phyloP scores from a whole-genome alignment of 176 grass and related monocot genomes.

The Miscanthus lutarioriparius region DNA sequence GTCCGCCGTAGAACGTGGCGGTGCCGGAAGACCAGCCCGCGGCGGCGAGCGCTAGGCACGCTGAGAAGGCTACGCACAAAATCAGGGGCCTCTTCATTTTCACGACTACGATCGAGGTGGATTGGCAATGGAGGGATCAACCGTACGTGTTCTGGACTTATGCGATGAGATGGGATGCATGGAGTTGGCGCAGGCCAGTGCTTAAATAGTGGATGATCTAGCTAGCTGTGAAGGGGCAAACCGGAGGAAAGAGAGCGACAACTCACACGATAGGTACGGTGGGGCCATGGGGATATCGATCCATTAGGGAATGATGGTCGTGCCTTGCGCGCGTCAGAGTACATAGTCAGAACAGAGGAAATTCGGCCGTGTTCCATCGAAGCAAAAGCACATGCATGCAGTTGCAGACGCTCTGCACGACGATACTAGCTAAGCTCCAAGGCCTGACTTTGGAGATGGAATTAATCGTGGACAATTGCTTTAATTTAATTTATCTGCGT shows the following conservation, averaged over 20 bases:
- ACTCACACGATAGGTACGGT: too few species aligned
- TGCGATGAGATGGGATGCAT: neutral
- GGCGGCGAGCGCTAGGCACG: neutral
- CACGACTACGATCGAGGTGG: neutral
- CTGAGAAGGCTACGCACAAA: neutral
- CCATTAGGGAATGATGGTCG: neutral
- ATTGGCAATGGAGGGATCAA: neutral
- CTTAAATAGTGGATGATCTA: too few species aligned
- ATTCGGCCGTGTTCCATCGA: neutral
- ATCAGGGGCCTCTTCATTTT: neutral
- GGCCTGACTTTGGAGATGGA: neutral
- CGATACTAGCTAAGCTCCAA: neutral
- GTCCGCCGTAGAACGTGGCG: conserved; percentile 61
- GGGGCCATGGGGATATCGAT: too few species aligned
- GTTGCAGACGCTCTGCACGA: neutral
- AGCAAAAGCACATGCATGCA: neutral
- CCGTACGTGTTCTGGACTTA: neutral
- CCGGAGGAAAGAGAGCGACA: too few species aligned
- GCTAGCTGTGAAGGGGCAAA: too few species aligned
- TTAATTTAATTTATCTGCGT: neutral
- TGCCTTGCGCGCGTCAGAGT: neutral
- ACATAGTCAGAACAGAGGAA: too few species aligned
- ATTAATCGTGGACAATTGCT: neutral
- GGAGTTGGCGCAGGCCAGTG: too few species aligned
- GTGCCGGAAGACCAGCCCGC: neutral